These are phyloP conservation scores for Stagonosporopsis tanaceti DNA, from an alignment of 2,329 filamentous ascomycete genomes.

Conservation along the genomic window DNA sequence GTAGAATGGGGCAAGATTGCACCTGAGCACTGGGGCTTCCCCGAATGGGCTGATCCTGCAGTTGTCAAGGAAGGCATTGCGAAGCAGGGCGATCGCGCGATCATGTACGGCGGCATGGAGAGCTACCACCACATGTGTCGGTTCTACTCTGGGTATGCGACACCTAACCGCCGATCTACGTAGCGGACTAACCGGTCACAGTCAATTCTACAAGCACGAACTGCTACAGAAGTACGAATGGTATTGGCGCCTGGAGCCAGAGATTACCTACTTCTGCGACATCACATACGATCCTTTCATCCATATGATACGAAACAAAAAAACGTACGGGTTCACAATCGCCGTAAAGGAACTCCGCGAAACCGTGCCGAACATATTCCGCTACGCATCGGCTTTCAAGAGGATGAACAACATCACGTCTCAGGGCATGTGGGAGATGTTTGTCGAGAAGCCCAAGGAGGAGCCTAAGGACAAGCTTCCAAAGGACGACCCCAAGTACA, in stretches of 20 bases:
- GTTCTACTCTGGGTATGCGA: slow-evolving; percentile 91
- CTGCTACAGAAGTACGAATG: slow-evolving; percentile 96
- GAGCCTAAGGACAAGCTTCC: slow-evolving; percentile 61
- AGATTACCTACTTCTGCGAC: slow-evolving; percentile 99
- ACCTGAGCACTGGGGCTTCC: slow-evolving; percentile 91
- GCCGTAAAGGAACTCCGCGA: slow-evolving; percentile 97
- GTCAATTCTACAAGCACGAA: slow-evolving; percentile 97
- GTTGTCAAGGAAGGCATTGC: slow-evolving; percentile 95
- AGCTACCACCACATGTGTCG: slow-evolving; percentile 99
- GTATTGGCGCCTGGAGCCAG: slow-evolving; percentile 99
- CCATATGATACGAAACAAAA: slow-evolving; percentile 92
- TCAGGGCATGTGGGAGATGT: slow-evolving; percentile 98
- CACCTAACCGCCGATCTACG: background rate
- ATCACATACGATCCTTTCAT: slow-evolving; percentile 99
- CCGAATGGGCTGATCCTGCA: slow-evolving; percentile 93
- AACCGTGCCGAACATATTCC: slow-evolving; percentile 97
- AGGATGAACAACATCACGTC: slow-evolving; percentile 88
- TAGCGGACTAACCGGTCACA: slow-evolving; percentile 42
- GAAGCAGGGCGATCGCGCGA: slow-evolving; percentile 94
- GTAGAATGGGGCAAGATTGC: slow-evolving; percentile 97
- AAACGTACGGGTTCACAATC: slow-evolving; percentile 98
- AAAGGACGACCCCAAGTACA: slow-evolving; percentile 70
- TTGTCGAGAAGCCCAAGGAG: slow-evolving; percentile 78
- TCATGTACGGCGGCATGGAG: slow-evolving; percentile 99
- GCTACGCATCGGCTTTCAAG: slow-evolving; percentile 98